Base-by-base conservation (phyloP, 108 stramenopile species). In the Cyclotella sp. region DNA sequence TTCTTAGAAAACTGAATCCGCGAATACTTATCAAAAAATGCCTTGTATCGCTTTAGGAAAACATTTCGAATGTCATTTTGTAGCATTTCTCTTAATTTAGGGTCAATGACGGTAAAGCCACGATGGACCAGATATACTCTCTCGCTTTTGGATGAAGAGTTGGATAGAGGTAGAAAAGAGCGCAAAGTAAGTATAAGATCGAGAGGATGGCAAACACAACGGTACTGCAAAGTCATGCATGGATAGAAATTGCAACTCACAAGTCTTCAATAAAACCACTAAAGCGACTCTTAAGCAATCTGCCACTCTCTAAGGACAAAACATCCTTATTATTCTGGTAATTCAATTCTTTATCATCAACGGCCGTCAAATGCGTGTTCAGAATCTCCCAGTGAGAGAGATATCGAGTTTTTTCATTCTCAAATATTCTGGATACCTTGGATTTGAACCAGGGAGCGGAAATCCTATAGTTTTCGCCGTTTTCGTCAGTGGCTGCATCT, bases 211-310 rank as follows among this genome's bases (percentile, higher is more conserved):
- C 6, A 7, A 55, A 49, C 2, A n/a, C 3, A 49, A 3, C 6
- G 9, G 15, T 7, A 9, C 15, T 7, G 47, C 15, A 49, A 49
- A n/a, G 9, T 49, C 3, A 16, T n/a, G 47, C n/a, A n/a, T 3
- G 3, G 18, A 16, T 49, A 2, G 24, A 21, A 55, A 55, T 22
- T 8, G 5, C n/a, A 24, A 53, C 55, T 55, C 24, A 55, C 55
- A 95, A 93, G 68, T 89, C 90, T 29, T 93, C 91, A 70, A 89
- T 90, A 75, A 95, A 95, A 28, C 91, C 92, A 64, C 76, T 84
- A 86, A 93, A 95, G 12, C 95, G 87, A 34, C 77, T 79, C 85
- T 95, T 95, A 72, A 95, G 79, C 67, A 93, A 63, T 52, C 91
- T 84, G 27, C 95, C 95, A 85, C 85, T 86, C 47, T 95, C 95